phyloP scores from a whole-genome alignment of 2,329 filamentous ascomycete species.

The Oidium heveae region DNA sequence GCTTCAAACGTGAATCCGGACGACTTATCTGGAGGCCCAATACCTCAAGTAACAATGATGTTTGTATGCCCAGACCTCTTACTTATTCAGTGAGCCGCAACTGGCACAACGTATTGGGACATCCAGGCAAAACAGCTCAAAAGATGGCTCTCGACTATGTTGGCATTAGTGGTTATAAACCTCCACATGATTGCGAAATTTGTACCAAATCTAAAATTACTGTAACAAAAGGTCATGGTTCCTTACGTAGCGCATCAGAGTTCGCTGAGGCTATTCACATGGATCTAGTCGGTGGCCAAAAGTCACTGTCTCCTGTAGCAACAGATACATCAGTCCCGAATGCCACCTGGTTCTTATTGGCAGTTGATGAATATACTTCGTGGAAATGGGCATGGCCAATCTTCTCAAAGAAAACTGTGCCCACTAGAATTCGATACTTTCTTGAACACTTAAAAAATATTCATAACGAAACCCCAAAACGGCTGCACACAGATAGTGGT shows the following conservation, averaged over 20 bases:
- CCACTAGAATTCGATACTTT: not conserved
- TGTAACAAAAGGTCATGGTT: not conserved
- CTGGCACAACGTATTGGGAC: not conserved
- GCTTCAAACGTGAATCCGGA: not conserved
- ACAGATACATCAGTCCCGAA: no score
- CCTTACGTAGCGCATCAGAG: not conserved
- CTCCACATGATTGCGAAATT: not conserved
- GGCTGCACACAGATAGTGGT: not conserved
- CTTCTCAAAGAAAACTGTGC: not conserved
- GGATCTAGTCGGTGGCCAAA: not conserved
- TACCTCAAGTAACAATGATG: no score
- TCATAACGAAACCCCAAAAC: not conserved
- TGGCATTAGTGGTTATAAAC: not conserved
- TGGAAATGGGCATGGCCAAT: not conserved
- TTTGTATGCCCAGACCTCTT: no score
- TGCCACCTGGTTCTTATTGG: no score
- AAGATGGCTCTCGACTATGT: not conserved
- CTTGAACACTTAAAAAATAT: not conserved
- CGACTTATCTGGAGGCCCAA: not conserved
- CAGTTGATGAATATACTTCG: no score
- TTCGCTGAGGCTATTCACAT: not conserved
- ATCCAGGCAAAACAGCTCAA: not conserved
- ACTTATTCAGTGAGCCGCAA: not conserved
- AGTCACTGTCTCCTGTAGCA: not conserved
- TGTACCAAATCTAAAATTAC: not conserved